Percentiles rank a stretch among this genome's conserved stretches.
phyloP scores from a whole-genome alignment of 768 basidiomycete species.

The Crassisporium funariophilum region DNA sequence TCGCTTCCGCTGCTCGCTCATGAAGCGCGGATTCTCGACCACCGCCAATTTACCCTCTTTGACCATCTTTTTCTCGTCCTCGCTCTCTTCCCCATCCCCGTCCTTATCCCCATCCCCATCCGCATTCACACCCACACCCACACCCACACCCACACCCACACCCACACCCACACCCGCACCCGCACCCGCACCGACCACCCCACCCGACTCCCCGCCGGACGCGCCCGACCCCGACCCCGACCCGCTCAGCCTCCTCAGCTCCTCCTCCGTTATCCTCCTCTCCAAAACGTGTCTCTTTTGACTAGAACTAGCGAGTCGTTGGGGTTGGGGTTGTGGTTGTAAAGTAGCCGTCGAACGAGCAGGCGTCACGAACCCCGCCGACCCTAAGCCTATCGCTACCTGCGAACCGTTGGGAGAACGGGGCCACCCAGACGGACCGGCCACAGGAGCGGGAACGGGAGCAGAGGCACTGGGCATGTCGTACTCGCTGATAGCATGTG shows the following conservation, averaged over 20 bases:
- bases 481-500: slow-evolving; percentile 38
- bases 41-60: slow-evolving; percentile 38
- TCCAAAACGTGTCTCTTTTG: slow-evolving; percentile 17
- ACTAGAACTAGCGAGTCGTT: background rate
- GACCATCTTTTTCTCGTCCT: slow-evolving; percentile 34
- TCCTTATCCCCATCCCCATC: slow-evolving; percentile 12
- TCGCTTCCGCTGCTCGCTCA: slow-evolving; percentile 21
- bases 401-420: too few relatives aligned
- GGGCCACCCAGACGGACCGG: slow-evolving; percentile 6
- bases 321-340: background rate
- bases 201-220: background rate
- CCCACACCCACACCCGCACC: background rate
- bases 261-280: slow-evolving; percentile 26
- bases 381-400: too few relatives aligned
- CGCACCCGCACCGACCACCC: background rate
- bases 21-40: slow-evolving; percentile 60
- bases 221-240: background rate
- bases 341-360: background rate
- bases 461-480: slow-evolving; percentile 32
- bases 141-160: background rate
- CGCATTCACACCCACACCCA: background rate
- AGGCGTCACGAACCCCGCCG: background rate
- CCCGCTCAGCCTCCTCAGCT: slow-evolving; percentile 7
- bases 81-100: slow-evolving; percentile 32
- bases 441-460: slow-evolving; percentile 8